Percentiles rank a stretch among this genome's conserved stretches.
Evolutionary conservation across 768 basidiomycete species (phyloP).

Genomic region (Suillus americanus): DNA sequence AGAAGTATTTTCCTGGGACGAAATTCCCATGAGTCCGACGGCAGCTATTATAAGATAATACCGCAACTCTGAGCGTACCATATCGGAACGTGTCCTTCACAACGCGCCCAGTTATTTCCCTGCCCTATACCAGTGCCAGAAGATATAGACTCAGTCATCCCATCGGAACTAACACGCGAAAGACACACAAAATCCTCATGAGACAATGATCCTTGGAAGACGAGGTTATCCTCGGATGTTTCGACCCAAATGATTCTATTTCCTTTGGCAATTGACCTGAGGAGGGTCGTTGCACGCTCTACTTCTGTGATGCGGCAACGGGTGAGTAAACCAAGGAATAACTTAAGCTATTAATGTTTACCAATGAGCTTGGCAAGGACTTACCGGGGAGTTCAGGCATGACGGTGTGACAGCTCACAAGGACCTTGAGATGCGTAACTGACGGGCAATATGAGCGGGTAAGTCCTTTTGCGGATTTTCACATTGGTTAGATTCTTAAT

Average conservation of each 20-base stretch:
- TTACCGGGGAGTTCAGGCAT: constrained; percentile 62
- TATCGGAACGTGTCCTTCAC: constrained; percentile 52
- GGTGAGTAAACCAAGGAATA: background rate
- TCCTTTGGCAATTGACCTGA: constrained; percentile 51
- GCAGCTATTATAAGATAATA: background rate
- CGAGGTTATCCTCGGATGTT: constrained; percentile 58
- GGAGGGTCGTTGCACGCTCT: constrained; percentile 59
- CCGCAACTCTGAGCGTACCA: constrained; percentile 34
- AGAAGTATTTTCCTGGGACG: constrained; percentile 60
- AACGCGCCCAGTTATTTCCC: constrained; percentile 50
- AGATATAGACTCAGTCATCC: constrained; percentile 12
- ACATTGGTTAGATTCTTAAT: background rate
- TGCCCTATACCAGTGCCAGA: constrained; percentile 38
- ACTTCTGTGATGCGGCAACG: constrained; percentile 49
- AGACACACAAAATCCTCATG: constrained; percentile 60
- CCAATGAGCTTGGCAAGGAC: background rate
- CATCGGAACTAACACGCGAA: background rate
- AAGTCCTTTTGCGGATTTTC: background rate
- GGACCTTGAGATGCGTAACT: background rate
- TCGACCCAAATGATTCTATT: constrained; percentile 57
- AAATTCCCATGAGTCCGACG: background rate
- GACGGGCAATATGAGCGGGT: background rate
- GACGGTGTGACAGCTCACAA: background rate
- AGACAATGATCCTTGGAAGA: constrained; percentile 55
- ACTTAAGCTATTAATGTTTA: background rate